Evolutionary conservation across 768 basidiomycete genomes (phyloP).

Genomic region (Lactifluus rugatus): DNA sequence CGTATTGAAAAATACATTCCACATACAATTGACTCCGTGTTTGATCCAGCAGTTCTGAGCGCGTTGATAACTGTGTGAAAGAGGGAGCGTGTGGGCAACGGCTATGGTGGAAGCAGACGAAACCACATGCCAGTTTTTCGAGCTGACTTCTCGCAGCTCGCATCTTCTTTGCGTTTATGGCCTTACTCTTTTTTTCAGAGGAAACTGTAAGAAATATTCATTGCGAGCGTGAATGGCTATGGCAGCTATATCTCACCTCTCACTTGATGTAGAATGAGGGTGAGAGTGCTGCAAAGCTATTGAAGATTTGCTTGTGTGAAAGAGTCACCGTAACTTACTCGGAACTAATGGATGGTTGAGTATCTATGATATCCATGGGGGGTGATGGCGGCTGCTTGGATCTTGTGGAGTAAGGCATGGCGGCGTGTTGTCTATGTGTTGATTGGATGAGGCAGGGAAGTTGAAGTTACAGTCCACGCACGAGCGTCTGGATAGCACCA

Average conservation of each 20-base stretch:
- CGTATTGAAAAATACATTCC: background rate
- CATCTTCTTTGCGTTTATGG: background rate
- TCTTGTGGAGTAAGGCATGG: background rate
- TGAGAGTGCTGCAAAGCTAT: background rate
- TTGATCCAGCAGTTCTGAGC: background rate
- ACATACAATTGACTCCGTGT: conserved; percentile 6
- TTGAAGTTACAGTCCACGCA: no score
- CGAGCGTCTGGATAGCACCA: no score
- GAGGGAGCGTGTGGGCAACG: background rate
- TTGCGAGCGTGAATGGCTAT: background rate
- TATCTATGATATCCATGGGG: background rate
- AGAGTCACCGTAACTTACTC: background rate
- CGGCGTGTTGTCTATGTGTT: background rate
- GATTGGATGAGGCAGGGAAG: background rate
- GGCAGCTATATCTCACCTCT: background rate
- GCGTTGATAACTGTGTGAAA: conserved; percentile 1
- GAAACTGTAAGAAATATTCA: background rate
- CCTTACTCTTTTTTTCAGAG: conserved; percentile 2
- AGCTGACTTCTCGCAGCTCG: conserved; percentile 8
- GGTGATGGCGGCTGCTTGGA: background rate
- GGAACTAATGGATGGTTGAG: background rate
- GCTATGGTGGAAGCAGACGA: background rate
- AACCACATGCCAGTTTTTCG: conserved; percentile 2
- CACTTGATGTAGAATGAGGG: conserved; percentile 6
- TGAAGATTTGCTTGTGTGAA: background rate